These are phyloP conservation scores for Wickerhamomyces chambardii DNA, from an alignment of 805 yeast species.

Conservation along the genomic window DNA sequence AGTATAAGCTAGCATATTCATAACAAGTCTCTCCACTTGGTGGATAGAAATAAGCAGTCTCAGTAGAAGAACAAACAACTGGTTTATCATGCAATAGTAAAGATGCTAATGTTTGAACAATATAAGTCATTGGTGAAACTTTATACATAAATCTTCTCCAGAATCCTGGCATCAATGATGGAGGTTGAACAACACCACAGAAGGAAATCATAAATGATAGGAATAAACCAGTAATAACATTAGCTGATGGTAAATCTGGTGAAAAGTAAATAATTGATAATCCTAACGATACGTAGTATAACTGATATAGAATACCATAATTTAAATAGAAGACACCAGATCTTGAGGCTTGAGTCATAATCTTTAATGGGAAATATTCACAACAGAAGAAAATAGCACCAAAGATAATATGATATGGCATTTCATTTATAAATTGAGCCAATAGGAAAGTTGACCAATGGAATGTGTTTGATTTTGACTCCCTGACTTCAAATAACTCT, in stretches of 20 bases:
- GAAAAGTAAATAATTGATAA: constrained; percentile 45
- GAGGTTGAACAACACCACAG: constrained; percentile 28
- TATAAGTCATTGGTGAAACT: constrained; percentile 53
- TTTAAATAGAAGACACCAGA: constrained; percentile 43
- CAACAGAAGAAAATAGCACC: constrained; percentile 45
- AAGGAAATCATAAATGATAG: constrained; percentile 23
- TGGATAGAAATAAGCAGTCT: constrained; percentile 41
- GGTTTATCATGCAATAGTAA: constrained; percentile 37
- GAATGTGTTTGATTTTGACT: constrained; percentile 62
- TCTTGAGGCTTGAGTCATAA: constrained; percentile 28
- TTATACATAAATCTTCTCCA: constrained; percentile 63
- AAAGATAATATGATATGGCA: constrained; percentile 46
- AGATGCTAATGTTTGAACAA: constrained; percentile 42
- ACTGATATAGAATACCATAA: constrained; percentile 33
- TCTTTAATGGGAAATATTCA: constrained; percentile 40
- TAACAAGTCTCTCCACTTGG: constrained; percentile 56
- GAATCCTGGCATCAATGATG: constrained; percentile 54
- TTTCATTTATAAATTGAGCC: constrained; percentile 45
- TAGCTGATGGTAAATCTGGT: constrained; percentile 66
- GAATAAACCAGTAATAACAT: constrained; percentile 42
- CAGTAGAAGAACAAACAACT: constrained; percentile 39
- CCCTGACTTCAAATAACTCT: constrained; percentile 64
- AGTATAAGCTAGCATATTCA: constrained; percentile 36
- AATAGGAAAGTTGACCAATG: constrained; percentile 61
- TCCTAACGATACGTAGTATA: constrained; percentile 35